These are phyloP conservation scores for Aspergillus alliaceus DNA, from an alignment of 2,329 filamentous ascomycete species.

Conservation along the genomic window DNA sequence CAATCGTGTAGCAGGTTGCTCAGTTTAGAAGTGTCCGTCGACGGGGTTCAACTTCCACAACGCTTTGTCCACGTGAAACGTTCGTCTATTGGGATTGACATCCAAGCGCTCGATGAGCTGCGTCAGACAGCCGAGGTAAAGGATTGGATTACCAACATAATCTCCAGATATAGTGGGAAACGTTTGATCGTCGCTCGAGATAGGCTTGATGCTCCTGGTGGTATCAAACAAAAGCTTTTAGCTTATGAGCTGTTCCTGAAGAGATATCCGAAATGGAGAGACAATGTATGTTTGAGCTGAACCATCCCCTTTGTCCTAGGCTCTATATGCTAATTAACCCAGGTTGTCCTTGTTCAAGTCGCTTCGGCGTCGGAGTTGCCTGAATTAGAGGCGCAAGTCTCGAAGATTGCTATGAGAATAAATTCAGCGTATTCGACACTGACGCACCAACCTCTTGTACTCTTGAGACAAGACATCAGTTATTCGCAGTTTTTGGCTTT, in stretches of 20 bases:
- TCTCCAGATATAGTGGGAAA: constrained; percentile 80
- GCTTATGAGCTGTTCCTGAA: constrained; percentile 90
- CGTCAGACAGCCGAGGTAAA: constrained; percentile 70
- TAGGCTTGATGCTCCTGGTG: constrained; percentile 87
- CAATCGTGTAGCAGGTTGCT: constrained; percentile 90
- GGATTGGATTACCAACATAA: constrained; percentile 75
- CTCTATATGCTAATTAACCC: constrained; percentile 3
- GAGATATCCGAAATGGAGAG: constrained; percentile 82
- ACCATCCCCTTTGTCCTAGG: constrained; percentile 2
- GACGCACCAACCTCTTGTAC: constrained; percentile 86
- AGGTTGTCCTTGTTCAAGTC: constrained; percentile 88
- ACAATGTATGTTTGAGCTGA: constrained; percentile 50
- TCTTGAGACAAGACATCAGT: constrained; percentile 88
- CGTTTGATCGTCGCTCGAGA: constrained; percentile 88
- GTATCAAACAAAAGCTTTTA: constrained; percentile 87
- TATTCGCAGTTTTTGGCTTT: constrained; percentile 91
- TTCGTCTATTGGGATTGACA: constrained; percentile 84
- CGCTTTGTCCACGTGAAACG: constrained; percentile 83
- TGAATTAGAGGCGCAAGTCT: constrained; percentile 81
- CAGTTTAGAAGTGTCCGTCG: constrained; percentile 77
- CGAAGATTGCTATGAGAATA: constrained; percentile 88
- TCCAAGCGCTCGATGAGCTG: constrained; percentile 66
- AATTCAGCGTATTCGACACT: constrained; percentile 86
- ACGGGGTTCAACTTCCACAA: constrained; percentile 83
- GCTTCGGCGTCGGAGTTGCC: constrained; percentile 81